Base-by-base conservation (phyloP, 2,329 filamentous ascomycete genomes). In the Apiospora sp. region DNA sequence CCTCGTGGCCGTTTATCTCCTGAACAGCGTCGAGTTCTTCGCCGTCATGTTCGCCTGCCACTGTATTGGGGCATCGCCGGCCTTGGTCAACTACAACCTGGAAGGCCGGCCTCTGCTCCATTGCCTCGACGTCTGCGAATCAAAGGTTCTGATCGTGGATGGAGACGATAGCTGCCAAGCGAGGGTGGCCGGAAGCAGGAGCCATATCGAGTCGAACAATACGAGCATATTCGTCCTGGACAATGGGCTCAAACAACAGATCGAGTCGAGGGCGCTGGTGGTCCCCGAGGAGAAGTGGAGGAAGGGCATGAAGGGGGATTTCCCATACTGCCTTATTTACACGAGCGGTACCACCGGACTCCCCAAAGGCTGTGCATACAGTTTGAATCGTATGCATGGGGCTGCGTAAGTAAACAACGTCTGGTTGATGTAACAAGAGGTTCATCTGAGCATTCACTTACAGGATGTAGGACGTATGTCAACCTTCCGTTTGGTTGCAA, bases 341-440 rank as follows among this genome's bases (percentile, higher is more conserved):
- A 94, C 92, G 3, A 88, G 90, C 73, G 92, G 92, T 37, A 94
- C 92, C 0, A 94, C 92, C 0, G 92, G 92, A 6, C 81, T 92
- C 75, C 92, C 92, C 16, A 94, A 94, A 80, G 92, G 89, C 0
- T 91, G 90, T 75, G 81, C 86, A 0, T 91, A 92, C 76, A 87
- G 87, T 44, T 85, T 87, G 30, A 34, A 67, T 81, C 27, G 84
- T 82, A 4, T 67, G 76, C 58, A 77, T 77, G 6, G 72, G 72
- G 14, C 73, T 69, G 24, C 75, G 69, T 41, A n/a, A 46, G 37
- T 75, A 71, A 0, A 75, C 73, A 37, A 37, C 37, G 37, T n/a
- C 75, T 71, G 41, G 77, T 30, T 30, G 74, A 73, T 76, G 8
- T 22, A 10, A 2, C 12, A 19, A 37, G 27, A 16, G 6, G 6